Conservation (phyloP, 2,329 filamentous ascomycete genomes). For the Ampelomyces quisqualis region DNA sequence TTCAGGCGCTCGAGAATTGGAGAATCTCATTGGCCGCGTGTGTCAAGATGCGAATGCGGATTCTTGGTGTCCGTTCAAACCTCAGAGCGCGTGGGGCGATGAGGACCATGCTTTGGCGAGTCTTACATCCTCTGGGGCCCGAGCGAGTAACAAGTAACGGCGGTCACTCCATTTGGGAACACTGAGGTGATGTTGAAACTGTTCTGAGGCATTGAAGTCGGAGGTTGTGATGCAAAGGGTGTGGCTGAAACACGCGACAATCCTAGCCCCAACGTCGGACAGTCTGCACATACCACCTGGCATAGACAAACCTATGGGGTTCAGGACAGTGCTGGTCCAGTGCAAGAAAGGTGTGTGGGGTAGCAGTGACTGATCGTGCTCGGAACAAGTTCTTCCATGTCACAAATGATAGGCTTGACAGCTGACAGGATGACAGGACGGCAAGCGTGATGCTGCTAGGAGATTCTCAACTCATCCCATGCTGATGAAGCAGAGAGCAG, state of each 20-base stretch:
- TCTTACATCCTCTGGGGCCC: background rate
- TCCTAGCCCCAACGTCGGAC: slow-evolving; percentile 12
- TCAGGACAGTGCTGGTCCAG: background rate
- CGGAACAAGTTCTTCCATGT: background rate
- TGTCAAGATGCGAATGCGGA: background rate
- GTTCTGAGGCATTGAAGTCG: slow-evolving; percentile 15
- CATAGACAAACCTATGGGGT: slow-evolving; percentile 1
- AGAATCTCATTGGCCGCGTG: background rate
- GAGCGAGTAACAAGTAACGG: slow-evolving; percentile 1
- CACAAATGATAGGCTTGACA: background rate
- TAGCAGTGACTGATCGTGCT: background rate
- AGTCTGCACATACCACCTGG: background rate
- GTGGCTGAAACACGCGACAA: slow-evolving; percentile 16
- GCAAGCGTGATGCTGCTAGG: no score
- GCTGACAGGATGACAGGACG: background rate
- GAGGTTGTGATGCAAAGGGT: slow-evolving; percentile 7
- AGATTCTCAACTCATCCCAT: no score
- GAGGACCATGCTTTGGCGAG: slow-evolving; percentile 4
- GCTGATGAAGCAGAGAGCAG: background rate
- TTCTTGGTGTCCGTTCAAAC: slow-evolving; percentile 3
- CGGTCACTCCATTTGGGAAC: slow-evolving; percentile 1
- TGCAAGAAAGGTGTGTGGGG: background rate
- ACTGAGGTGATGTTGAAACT: slow-evolving; percentile 11
- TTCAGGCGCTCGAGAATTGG: slow-evolving; percentile 2
- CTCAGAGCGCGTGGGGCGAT: slow-evolving; percentile 1